phyloP scores from a whole-genome alignment of 371 early-diverging fungal genomes.

The Apophysomyces elegans region DNA sequence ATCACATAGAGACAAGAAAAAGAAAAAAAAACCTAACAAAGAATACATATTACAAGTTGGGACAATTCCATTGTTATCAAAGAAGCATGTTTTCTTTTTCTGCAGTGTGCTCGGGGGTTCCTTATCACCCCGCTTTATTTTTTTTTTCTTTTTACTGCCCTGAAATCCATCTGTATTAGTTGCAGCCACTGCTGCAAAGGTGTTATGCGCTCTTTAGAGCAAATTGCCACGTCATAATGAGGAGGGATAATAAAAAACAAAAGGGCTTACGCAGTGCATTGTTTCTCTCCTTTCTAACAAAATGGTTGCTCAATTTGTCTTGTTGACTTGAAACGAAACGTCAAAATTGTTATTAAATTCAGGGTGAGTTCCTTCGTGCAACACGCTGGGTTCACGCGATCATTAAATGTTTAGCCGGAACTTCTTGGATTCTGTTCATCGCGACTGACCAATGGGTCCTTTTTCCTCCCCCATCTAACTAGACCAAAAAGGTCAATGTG shows the following conservation, averaged over 20 bases:
- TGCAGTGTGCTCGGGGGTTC: not conserved
- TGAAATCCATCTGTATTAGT: not conserved
- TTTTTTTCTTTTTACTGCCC: not conserved
- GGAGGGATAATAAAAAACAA: not conserved
- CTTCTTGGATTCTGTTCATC: not conserved
- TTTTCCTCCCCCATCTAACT: no score
- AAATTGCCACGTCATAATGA: slow-evolving; percentile 6
- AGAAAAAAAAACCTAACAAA: no score
- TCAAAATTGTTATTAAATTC: no score
- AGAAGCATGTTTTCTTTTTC: not conserved
- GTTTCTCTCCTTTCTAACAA: not conserved
- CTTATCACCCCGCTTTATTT: not conserved
- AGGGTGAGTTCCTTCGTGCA: not conserved
- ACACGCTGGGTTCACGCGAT: not conserved
- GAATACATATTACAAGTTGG: not conserved
- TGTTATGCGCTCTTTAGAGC: not conserved
- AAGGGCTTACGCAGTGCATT: not conserved
- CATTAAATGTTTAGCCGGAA: slow-evolving; percentile 4
- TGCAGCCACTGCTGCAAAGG: not conserved
- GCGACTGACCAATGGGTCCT: not conserved
- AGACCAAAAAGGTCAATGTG: no score
- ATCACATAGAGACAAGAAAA: slow-evolving; percentile 28
- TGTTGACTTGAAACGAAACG: no score
- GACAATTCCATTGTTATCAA: not conserved
- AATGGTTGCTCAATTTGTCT: not conserved